Percentiles rank a stretch among this genome's conserved stretches.
phyloP scores from a whole-genome alignment of 2,329 filamentous ascomycete genomes.

The Sporothrix dimorphospora region DNA sequence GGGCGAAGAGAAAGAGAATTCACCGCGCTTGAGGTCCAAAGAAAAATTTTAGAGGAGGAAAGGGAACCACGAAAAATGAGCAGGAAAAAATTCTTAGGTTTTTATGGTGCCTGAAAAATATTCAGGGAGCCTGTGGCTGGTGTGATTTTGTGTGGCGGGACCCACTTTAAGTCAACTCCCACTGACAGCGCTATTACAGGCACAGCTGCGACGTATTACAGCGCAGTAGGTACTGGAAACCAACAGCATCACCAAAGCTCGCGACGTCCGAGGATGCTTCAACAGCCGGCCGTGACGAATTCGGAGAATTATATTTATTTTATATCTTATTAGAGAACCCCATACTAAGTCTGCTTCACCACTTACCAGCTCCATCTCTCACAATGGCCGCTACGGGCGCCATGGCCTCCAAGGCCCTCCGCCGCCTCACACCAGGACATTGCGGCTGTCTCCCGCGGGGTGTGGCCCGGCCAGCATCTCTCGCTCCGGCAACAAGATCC shows the following conservation, averaged over 20 bases:
- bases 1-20: conserved; percentile 25
- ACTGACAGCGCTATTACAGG: conserved; percentile 12
- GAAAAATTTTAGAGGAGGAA: conserved; percentile 18
- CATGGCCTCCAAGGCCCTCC: conserved; percentile 9
- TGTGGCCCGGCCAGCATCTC: not conserved
- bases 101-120: not conserved
- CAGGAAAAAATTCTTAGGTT: conserved; percentile 22
- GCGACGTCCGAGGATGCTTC: not conserved
- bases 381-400: not conserved
- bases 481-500: not conserved
- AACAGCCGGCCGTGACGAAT: not conserved
- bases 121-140: conserved; percentile 11
- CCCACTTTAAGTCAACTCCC: not conserved
- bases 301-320: not conserved
- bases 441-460: not conserved
- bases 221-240: not conserved
- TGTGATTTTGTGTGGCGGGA: conserved; percentile 4
- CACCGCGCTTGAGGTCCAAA: conserved; percentile 13
- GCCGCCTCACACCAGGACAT: conserved; percentile 10
- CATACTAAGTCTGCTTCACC: not conserved
- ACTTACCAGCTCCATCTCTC: not conserved
- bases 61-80: conserved; percentile 18
- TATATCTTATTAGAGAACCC: not conserved
- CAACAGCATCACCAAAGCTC: not conserved
- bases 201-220: not conserved